These are phyloP conservation scores for Penicillium sclerotigenum DNA, from an alignment of 2,329 filamentous ascomycete genomes.

Conservation along the genomic window DNA sequence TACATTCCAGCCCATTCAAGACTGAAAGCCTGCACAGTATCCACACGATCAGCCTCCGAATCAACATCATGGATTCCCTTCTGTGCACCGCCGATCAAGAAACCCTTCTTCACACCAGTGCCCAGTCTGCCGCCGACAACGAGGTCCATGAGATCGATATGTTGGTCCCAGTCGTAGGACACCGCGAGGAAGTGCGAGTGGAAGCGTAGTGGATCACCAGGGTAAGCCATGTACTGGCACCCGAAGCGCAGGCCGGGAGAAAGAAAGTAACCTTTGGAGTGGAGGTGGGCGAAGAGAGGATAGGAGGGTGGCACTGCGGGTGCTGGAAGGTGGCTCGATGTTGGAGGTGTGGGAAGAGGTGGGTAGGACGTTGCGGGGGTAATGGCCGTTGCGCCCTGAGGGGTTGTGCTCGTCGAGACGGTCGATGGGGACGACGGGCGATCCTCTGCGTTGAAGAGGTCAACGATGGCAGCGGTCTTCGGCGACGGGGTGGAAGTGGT, in stretches of 20 bases:
- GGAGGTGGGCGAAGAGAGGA: conserved; percentile 75
- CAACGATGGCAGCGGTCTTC: conserved; percentile 15
- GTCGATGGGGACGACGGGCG: conserved; percentile 12
- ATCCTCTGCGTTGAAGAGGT: conserved; percentile 24
- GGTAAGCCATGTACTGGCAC: conserved; percentile 90
- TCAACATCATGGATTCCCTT: conserved; percentile 33
- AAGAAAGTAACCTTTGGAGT: conserved; percentile 76
- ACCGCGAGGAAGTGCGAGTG: conserved; percentile 91
- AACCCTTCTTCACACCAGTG: conserved; percentile 95
- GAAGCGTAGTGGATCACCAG: conserved; percentile 88
- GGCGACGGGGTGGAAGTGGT: background rate
- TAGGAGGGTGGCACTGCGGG: conserved; percentile 54
- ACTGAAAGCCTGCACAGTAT: conserved; percentile 67
- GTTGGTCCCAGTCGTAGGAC: conserved; percentile 82
- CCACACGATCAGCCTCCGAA: conserved; percentile 32
- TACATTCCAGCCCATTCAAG: conserved; percentile 95
- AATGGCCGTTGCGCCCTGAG: conserved; percentile 34
- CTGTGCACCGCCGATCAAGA: conserved; percentile 72
- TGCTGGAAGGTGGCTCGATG: conserved; percentile 27
- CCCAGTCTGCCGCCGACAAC: conserved; percentile 83
- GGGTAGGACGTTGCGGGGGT: conserved; percentile 52
- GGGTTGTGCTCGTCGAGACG: conserved; percentile 12
- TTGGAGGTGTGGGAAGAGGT: conserved; percentile 37
- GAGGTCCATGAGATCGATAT: conserved; percentile 78
- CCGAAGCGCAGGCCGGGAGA: conserved; percentile 92